phyloP scores from a whole-genome alignment of 371 early-diverging fungal species.

The Actinomucor elegans region DNA sequence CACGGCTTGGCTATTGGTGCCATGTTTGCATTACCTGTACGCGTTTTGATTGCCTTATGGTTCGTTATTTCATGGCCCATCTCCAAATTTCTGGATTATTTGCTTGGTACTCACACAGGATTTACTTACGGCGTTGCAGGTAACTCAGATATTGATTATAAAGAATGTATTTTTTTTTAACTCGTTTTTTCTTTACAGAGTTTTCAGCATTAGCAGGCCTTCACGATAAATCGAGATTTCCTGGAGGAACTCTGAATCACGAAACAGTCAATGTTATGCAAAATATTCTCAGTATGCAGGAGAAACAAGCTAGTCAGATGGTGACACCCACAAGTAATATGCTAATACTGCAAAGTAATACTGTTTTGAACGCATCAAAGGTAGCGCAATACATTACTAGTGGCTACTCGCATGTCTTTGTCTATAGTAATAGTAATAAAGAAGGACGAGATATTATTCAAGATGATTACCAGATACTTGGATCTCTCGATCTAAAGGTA shows the following conservation, averaged over 20 bases:
- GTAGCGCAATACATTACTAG: neutral
- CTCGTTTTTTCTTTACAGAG: constrained; percentile 31
- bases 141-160: constrained; percentile 8
- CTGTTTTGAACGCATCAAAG: neutral
- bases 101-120: constrained; percentile 74
- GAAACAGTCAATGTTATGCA: constrained; percentile 48
- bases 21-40: constrained; percentile 74
- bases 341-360: constrained; percentile 5
- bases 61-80: constrained; percentile 80
- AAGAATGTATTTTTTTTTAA: neutral
- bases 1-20: constrained; percentile 83
- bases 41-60: constrained; percentile 61
- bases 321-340: neutral
- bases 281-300: constrained; percentile 63
- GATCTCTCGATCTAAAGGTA: constrained; percentile 16
- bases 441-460: neutral
- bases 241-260: constrained; percentile 45
- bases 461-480: constrained; percentile 6
- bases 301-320: constrained; percentile 34
- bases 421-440: constrained; percentile 3
- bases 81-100: constrained; percentile 69
- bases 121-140: constrained; percentile 64
- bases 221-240: constrained; percentile 59
- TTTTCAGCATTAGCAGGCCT: constrained; percentile 74
- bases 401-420: constrained; percentile 16